phyloP scores from a whole-genome alignment of 148 eudicot genomes.

The Bassia scoparia region DNA sequence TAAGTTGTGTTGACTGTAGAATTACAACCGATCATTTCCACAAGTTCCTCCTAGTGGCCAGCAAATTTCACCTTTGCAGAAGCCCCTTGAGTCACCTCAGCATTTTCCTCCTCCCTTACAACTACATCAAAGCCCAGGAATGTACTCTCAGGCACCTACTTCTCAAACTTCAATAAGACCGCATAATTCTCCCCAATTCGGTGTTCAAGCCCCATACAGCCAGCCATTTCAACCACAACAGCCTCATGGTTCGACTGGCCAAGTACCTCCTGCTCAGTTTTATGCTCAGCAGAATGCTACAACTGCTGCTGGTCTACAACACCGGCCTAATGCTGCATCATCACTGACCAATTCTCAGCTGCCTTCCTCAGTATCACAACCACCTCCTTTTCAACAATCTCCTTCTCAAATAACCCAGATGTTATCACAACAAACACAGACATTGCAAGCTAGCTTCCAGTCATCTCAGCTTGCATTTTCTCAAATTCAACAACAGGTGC shows the following conservation, averaged over 20 bases:
- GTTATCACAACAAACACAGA: constrained; percentile 90
- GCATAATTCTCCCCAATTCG: constrained; percentile 38
- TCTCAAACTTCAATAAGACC: constrained; percentile 39
- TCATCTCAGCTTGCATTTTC: constrained; percentile 81
- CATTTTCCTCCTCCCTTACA: constrained; percentile 47
- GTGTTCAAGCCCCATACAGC: constrained; percentile 43
- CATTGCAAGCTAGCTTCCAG: constrained; percentile 80
- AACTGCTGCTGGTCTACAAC: constrained; percentile 37
- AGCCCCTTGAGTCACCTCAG: constrained; percentile 58
- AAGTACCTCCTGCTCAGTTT: constrained; percentile 39
- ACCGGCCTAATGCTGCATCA: constrained; percentile 36
- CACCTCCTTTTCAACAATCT: constrained; percentile 48
- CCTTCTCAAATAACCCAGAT: constrained; percentile 86
- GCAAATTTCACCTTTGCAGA: constrained; percentile 50
- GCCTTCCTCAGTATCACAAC: constrained; percentile 36
- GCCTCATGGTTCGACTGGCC: constrained; percentile 35
- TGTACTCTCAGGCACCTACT: constrained; percentile 40
- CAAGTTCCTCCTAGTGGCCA: constrained; percentile 41
- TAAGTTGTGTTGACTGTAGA: constrained; percentile 23
- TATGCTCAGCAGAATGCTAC: constrained; percentile 47
- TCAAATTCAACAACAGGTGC: constrained; percentile 88
- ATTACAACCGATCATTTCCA: constrained; percentile 39
- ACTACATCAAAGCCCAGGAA: constrained; percentile 38
- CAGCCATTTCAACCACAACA: constrained; percentile 49
- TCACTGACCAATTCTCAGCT: constrained; percentile 44